Evolutionary conservation across 176 grass and related monocot genomes (phyloP), one percentile per base, ranked within the genome.

Genomic region (Pontederia paniculata): DNA sequence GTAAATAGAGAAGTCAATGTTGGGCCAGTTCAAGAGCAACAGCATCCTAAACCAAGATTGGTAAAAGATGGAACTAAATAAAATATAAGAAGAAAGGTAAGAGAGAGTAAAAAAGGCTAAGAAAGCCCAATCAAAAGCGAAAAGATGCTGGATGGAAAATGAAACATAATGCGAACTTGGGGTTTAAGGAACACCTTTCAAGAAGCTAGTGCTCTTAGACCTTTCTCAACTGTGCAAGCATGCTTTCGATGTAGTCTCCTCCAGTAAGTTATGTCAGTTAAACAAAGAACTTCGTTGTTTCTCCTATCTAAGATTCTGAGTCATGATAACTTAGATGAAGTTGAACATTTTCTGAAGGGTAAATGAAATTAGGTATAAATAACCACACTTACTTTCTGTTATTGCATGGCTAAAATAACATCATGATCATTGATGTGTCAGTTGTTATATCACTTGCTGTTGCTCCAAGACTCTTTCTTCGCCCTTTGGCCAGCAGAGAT

Each of bases 191-290:
- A 18, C 16, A 97, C 91, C 93, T 97, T 97, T 17, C 90, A 54
- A 45, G 80, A 78, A 49, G 77, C 83, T 54, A 97, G 74, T 72
- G 90, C 86, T 81, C 81, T 83, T 61, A 97, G 70, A 57, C 93
- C 86, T 87, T 97, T 97, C 54, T 97, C 93, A 58, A 88, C 93
- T 50, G n/a, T n/a, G 71, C 69, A 67, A 97, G 86, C 86, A 97
- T 97, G 62, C 74, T 82, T 84, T 90, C 93, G 72, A 90, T 78
- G 28, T 84, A 90, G 59, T 83, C 86, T 78, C 90, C 85, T 72
- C 85, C 86, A 21, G 78, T n/a, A n/a, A n/a, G n/a, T 79, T 58
- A 71, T 74, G 44, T 83, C 74, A 68, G 68, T 88, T 56, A 84
- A 69, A 73, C 68, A 70, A 70, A 67, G 70, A 76, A 71, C 74